Conservation (phyloP, 2,329 filamentous ascomycete species). For the Coniochaeta prunicola region DNA sequence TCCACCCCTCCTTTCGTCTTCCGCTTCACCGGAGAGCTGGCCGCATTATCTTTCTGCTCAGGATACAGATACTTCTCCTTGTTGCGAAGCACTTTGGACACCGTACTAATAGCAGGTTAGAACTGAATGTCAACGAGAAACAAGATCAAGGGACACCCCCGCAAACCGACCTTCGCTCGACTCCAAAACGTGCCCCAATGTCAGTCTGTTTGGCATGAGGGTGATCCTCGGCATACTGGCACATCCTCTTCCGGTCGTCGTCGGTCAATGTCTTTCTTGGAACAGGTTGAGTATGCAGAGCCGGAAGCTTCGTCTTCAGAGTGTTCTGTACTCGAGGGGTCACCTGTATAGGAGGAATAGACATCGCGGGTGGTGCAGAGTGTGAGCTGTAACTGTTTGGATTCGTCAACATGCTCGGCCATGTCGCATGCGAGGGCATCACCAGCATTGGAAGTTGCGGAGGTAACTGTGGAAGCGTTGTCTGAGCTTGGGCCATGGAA, state of each 20-base stretch:
- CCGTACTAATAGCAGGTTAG: conserved; percentile 59
- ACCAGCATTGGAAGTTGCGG: conserved; percentile 61
- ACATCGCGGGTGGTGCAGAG: conserved; percentile 43
- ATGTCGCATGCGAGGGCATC: conserved; percentile 59
- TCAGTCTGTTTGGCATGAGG: conserved; percentile 91
- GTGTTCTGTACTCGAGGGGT: conserved; percentile 52
- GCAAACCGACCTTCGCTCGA: conserved; percentile 79
- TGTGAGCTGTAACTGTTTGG: conserved; percentile 47
- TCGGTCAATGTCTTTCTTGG: conserved; percentile 86
- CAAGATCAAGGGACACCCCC: conserved; percentile 4
- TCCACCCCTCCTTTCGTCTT: conserved; percentile 77
- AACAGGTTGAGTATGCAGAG: conserved; percentile 49
- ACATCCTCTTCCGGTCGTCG: conserved; percentile 87
- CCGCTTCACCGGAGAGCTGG: conserved; percentile 71
- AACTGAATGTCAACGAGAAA: neutral
- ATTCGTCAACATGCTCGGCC: conserved; percentile 78
- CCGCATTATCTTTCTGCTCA: conserved; percentile 58
- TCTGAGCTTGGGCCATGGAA: conserved; percentile 48
- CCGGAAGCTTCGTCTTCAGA: conserved; percentile 39
- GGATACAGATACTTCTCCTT: conserved; percentile 89
- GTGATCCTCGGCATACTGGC: conserved; percentile 84
- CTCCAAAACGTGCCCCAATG: conserved; percentile 90
- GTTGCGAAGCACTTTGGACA: conserved; percentile 93
- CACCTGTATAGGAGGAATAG: conserved; percentile 17
- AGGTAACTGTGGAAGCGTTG: conserved; percentile 42